Percentiles rank a stretch among this genome's conserved stretches.
Evolutionary conservation across 495 filamentous ascomycete species (phyloP).

Genomic region (Penicillium simplicissimum): DNA sequence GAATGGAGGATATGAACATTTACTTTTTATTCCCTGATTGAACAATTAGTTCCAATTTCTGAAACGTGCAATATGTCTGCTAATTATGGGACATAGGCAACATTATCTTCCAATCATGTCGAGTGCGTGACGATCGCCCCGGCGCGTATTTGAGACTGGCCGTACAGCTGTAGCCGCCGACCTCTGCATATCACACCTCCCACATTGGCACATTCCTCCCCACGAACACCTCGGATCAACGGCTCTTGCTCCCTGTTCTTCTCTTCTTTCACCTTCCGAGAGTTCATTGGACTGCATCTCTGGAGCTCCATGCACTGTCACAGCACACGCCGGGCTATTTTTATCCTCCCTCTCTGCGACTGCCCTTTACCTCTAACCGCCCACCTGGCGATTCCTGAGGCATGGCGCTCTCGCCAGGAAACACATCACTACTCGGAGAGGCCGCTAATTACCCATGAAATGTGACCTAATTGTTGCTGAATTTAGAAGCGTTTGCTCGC

Average conservation of each 20-base stretch:
- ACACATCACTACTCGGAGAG: constrained; percentile 5
- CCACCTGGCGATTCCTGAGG: constrained; percentile 27
- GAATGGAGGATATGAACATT: background rate
- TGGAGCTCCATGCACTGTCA: constrained; percentile 10
- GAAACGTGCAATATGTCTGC: constrained; percentile 17
- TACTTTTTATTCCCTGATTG: background rate
- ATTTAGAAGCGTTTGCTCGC: constrained; percentile 37
- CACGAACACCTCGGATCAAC: constrained; percentile 6
- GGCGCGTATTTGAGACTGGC: constrained; percentile 32
- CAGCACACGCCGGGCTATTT: constrained; percentile 29
- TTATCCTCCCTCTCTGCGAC: constrained; percentile 16
- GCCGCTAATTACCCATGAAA: constrained; percentile 31
- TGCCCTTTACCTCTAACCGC: constrained; percentile 21
- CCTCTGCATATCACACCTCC: constrained; percentile 23
- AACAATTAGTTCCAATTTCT: background rate
- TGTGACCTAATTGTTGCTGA: constrained; percentile 40
- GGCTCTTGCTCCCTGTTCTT: background rate
- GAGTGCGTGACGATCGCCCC: constrained; percentile 23
- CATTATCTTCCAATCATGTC: constrained; percentile 6
- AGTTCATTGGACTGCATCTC: background rate
- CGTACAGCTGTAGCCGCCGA: constrained; percentile 31
- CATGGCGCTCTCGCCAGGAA: constrained; percentile 16
- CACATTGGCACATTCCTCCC: background rate
- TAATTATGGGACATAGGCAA: constrained; percentile 30
- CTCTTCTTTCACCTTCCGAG: background rate